Evolutionary conservation across 1,139 yeast genomes (phyloP), one percentile per base, ranked within the genome.

Genomic region (Wickerhamiella infanticola): DNA sequence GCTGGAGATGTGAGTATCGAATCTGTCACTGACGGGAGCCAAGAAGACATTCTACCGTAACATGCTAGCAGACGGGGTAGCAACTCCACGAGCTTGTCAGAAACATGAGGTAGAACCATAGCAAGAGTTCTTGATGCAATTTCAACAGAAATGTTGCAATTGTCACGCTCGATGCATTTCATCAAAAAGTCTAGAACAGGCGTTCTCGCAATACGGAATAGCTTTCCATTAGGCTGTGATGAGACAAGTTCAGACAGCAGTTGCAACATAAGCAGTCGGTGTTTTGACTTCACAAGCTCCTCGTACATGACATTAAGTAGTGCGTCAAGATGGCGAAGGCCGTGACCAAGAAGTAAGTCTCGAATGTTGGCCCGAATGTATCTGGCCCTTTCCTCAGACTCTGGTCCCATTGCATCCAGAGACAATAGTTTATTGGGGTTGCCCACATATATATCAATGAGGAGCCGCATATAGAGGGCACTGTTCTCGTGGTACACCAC

Each of bases 81-180:
- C 43, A 61, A 61, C 0, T 56, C 48, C 1, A 63, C 58, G 3
- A 74, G 54, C 23, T 60, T 50, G 29, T 62, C 60, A 46, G 72
- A 66, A 1, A 75, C 58, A 50, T 74, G 75, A 0, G 84, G 84
- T 5, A 77, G 56, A 7, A 73, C 48, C 79, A 79, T 75, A 5
- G 72, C 67, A 43, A 77, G 51, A 0, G 69, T 58, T 1, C 72
- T 67, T 13, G 73, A 55, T 2, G 73, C 66, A 5, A 71, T 61
- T 31, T 67, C 63, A 18, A 78, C 59, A 1, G 68, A 60, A 2
- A 68, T 61, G 6, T 69, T 65, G 39, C 73, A 65, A 18, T 63
- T 58, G 53, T 79, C 85, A 39, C 62, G 62, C 48, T 69, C 58
- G 29, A 74, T 57, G 45, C 73, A 65, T 40, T 63, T 59, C 42